Conservation (phyloP, 1,284 basidiomycete species). For the Tilletia caries region DNA sequence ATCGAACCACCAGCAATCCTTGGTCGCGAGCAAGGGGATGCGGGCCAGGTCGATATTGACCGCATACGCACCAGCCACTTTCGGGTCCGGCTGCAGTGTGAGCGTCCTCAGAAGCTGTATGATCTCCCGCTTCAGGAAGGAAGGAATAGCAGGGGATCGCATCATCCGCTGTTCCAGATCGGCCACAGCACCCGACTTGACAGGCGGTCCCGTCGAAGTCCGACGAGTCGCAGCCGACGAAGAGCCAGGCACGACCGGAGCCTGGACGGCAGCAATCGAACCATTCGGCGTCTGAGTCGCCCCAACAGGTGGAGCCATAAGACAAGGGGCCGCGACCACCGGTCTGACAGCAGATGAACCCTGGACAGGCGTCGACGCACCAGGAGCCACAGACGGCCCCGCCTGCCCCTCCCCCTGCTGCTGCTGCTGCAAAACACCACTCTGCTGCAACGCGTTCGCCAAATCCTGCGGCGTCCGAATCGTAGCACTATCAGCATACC, state of each 20-base stretch:
- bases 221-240: background rate
- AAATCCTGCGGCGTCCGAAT: background rate
- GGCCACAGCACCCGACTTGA: background rate
- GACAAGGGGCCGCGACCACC: too few species aligned
- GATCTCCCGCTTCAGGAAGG: background rate
- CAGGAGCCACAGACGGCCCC: too few species aligned
- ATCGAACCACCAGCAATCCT: background rate
- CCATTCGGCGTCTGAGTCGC: too few species aligned
- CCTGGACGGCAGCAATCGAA: too few species aligned
- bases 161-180: background rate
- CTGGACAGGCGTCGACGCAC: background rate
- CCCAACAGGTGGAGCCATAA: too few species aligned
- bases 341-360: too few species aligned
- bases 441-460: background rate
- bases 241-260: too few species aligned
- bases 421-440: background rate
- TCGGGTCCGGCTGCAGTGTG: background rate
- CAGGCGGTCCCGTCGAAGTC: background rate
- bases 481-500: background rate
- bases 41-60: background rate
- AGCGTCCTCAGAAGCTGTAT: background rate
- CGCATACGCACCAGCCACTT: background rate
- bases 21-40: background rate
- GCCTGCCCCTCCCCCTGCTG: too few species aligned
- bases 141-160: background rate